Conservation (phyloP, 108 stramenopile genomes). For the Skeletonema menzelii region DNA sequence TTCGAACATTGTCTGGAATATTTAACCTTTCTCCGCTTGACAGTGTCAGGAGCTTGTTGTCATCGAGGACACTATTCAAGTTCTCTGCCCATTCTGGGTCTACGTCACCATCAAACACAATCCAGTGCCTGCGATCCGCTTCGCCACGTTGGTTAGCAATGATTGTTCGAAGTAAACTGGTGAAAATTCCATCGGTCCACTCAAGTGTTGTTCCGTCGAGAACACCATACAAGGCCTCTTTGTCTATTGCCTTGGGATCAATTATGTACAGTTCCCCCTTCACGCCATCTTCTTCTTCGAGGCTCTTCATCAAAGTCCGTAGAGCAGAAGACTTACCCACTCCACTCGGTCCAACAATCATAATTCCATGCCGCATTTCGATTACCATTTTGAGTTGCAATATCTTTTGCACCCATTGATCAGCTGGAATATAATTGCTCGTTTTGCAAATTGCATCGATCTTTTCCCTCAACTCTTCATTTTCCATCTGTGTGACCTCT, state of each 20-base stretch:
- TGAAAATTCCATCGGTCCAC: conserved; percentile 99
- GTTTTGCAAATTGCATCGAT: conserved; percentile 72
- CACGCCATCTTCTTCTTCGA: conserved; percentile 84
- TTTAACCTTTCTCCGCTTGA: conserved; percentile 93
- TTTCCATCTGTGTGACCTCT: conserved; percentile 76
- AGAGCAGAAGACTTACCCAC: conserved; percentile 83
- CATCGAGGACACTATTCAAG: conserved; percentile 91
- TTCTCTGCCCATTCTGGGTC: conserved; percentile 94
- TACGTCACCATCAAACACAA: conserved; percentile 97
- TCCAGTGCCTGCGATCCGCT: conserved; percentile 90
- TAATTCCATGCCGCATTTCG: conserved; percentile 78
- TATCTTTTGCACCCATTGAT: conserved; percentile 93
- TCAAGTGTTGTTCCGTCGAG: conserved; percentile 98
- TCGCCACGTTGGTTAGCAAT: conserved; percentile 95
- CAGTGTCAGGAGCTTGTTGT: conserved; percentile 95
- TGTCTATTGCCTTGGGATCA: conserved; percentile 96
- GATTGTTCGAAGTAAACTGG: conserved; percentile 78
- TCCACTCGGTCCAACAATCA: conserved; percentile 95
- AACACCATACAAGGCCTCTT: conserved; percentile 91
- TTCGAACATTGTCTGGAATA: conserved; percentile 87
- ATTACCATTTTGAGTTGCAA: conserved; percentile 94
- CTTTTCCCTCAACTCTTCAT: conserved; percentile 67
- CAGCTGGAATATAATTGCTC: conserved; percentile 56
- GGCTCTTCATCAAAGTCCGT: conserved; percentile 71
- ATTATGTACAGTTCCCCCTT: conserved; percentile 93